These are phyloP conservation scores for Tylopilus sp. DNA, from an alignment of 1,284 basidiomycete genomes.

Conservation along the genomic window DNA sequence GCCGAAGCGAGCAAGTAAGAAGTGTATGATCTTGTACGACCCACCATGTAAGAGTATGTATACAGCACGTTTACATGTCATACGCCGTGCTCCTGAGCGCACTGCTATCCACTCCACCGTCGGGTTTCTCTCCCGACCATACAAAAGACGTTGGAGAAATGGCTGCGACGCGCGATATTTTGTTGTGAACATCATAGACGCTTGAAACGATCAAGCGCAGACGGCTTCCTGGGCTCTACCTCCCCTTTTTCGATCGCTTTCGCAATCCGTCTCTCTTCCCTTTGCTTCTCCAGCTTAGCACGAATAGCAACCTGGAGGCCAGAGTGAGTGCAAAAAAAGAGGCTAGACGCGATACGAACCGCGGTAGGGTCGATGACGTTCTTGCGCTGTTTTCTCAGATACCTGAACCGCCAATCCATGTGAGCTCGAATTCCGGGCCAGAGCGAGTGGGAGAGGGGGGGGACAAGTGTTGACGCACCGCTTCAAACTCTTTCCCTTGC, in stretches of 20 bases:
- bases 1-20: constrained; percentile 13
- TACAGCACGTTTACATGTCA: neutral
- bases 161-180: neutral
- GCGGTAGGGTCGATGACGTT: constrained; percentile 87
- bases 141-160: neutral
- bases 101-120: neutral
- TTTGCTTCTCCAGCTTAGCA: constrained; percentile 62
- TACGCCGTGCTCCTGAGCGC: neutral
- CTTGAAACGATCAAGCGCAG: constrained; percentile 66
- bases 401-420: constrained; percentile 34
- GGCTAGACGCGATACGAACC: constrained; percentile 44
- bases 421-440: neutral
- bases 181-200: constrained; percentile 16
- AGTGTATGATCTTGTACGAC: neutral
- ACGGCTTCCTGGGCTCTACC: constrained; percentile 43
- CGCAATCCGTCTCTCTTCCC: constrained; percentile 48
- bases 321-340: neutral
- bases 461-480: constrained; percentile 39
- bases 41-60: neutral
- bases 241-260: constrained; percentile 41
- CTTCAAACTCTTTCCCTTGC: constrained; percentile 80
- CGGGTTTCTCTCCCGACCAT: neutral
- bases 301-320: constrained; percentile 57
- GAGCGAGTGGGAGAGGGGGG: neutral
- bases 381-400: constrained; percentile 83